These are phyloP conservation scores for Fomes fomentarius DNA, from an alignment of 1,284 basidiomycete species.

Conservation along the genomic window DNA sequence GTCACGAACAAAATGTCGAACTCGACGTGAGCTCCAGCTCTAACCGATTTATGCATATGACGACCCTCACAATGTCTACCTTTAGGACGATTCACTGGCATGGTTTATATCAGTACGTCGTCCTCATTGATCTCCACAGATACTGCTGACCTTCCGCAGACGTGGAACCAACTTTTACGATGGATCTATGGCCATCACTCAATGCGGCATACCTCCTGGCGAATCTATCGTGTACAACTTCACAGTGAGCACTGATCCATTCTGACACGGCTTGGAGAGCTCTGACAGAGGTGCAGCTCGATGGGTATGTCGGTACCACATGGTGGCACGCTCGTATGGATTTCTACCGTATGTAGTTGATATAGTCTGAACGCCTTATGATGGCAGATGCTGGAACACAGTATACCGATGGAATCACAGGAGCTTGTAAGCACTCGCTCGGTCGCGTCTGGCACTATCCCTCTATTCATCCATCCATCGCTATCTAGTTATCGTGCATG, in stretches of 20 bases:
- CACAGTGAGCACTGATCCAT: conserved; percentile 22
- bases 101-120: conserved; percentile 39
- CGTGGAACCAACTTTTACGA: conserved; percentile 45
- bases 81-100: conserved; percentile 49
- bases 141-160: too few species aligned
- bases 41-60: background rate
- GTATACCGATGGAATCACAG: conserved; percentile 51
- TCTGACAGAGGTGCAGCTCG: conserved; percentile 7
- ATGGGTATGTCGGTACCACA: conserved; percentile 24
- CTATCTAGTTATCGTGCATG: conserved; percentile 28
- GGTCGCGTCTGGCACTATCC: background rate
- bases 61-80: background rate
- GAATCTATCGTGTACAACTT: conserved; percentile 49
- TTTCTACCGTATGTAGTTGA: background rate
- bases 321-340: conserved; percentile 31
- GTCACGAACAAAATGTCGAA: conserved; percentile 44
- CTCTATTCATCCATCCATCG: conserved; percentile 1
- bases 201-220: conserved; percentile 54
- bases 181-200: conserved; percentile 47
- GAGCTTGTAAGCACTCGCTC: conserved; percentile 30
- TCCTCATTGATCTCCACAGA: too few species aligned
- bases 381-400: conserved; percentile 35
- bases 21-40: conserved; percentile 29
- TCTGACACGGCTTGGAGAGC: background rate
- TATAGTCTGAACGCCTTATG: background rate